phyloP scores from a whole-genome alignment of 2,329 filamentous ascomycete species.

The Botrytis elliptica region DNA sequence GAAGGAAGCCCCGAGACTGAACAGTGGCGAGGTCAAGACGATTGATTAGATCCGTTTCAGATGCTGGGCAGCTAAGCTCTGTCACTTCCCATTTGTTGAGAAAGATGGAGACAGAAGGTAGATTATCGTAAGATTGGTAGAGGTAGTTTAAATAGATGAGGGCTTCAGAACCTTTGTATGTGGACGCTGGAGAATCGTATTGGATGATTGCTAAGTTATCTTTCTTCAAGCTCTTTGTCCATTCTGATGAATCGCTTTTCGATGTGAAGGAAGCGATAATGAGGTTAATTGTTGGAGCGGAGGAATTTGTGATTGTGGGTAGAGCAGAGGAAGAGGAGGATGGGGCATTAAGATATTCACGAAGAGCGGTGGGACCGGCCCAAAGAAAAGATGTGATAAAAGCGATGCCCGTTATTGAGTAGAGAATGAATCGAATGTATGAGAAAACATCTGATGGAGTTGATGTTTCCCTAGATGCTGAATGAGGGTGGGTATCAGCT shows the following conservation, averaged over 20 bases:
- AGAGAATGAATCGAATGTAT: conserved; percentile 6
- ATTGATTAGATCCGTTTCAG: not conserved
- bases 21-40: not conserved
- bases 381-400: conserved; percentile 17
- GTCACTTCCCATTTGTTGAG: not conserved
- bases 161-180: not conserved
- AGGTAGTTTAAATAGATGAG: conserved; percentile 6
- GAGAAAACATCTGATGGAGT: not conserved
- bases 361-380: not conserved
- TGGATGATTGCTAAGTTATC: not conserved
- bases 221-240: not conserved
- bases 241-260: not conserved
- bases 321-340: not conserved
- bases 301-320: not conserved
- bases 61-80: not conserved
- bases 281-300: conserved; percentile 10
- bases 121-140: not conserved
- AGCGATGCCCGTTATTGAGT: not conserved
- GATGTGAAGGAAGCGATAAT: not conserved
- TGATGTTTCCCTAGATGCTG: not conserved
- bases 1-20: not conserved
- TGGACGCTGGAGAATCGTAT: not conserved
- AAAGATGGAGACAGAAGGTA: conserved; percentile 1
- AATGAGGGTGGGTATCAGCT: not conserved
- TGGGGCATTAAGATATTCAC: not conserved